These are phyloP conservation scores for Trichoderma atroviride DNA, from an alignment of 2,329 filamentous ascomycete species.

Conservation along the genomic window DNA sequence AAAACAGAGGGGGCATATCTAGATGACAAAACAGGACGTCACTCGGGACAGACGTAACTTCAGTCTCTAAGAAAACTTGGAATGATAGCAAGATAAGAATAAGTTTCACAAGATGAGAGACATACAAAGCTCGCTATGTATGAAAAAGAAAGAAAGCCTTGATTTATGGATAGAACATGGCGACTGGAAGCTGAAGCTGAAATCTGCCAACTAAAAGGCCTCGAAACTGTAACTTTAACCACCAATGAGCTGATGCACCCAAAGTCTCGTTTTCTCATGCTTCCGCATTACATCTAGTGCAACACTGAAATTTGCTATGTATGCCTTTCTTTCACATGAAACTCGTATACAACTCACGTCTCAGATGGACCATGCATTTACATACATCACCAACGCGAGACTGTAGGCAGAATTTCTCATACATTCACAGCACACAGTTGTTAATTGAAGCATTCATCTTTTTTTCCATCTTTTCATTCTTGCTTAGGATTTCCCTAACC, in stretches of 20 bases:
- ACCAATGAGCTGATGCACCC: background rate
- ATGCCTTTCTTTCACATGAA: background rate
- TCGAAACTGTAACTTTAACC: background rate
- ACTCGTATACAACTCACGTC: background rate
- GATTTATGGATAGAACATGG: too few relatives aligned
- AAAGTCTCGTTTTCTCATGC: background rate
- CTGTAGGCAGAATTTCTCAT: background rate
- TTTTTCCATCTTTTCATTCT: background rate
- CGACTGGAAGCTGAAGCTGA: too few relatives aligned
- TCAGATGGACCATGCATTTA: background rate
- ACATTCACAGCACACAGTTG: background rate
- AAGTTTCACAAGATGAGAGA: too few relatives aligned
- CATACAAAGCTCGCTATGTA: too few relatives aligned
- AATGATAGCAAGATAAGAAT: too few relatives aligned
- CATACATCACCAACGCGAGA: background rate
- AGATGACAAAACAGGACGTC: too few relatives aligned
- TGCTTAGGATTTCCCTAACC: conserved; percentile 14
- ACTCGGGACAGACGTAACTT: too few relatives aligned
- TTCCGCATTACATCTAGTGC: background rate
- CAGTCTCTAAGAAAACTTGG: too few relatives aligned
- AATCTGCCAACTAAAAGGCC: too few relatives aligned
- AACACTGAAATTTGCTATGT: background rate
- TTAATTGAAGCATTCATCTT: background rate
- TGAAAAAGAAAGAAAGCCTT: too few relatives aligned
- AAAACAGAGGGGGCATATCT: too few relatives aligned